Evolutionary conservation across 495 filamentous ascomycete genomes (phyloP), one percentile per base, ranked within the genome.

Genomic region (Podospora bellae-mahoneyi): DNA sequence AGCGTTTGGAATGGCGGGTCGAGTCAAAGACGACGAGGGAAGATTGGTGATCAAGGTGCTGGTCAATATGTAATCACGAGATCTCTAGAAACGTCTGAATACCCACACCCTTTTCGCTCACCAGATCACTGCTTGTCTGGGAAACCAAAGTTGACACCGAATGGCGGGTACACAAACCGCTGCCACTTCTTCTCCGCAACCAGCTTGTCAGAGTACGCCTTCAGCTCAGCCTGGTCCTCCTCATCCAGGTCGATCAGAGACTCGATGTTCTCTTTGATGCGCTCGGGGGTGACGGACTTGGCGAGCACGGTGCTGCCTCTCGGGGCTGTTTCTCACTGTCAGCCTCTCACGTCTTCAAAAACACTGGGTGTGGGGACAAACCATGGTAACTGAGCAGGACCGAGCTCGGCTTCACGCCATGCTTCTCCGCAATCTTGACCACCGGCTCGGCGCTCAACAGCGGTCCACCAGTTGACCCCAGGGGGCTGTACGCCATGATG

Each of bases 391-490:
- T 93, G 70, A 94, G 69, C 70, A 95, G 73, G 26, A 95, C 86
- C 16, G 84, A 79, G 0, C 85, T 84, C 0, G 89, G 82, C 23
- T 81, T 83, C 10, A 91, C 87, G 3, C 82, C 84, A 64, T 87
- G 87, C 83, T 89, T 90, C 78, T 90, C 82, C 10, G 91, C 90
- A 62, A 94, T 83, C 73, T 88, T 86, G 7, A 88, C 79, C 44
- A 93, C 86, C 1, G 86, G 83, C 78, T 88, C 88, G 3, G 89
- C 88, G 34, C 84, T 85, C 75, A 92, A 82, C 59, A 93, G 74
- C 59, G 91, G 91, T 60, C 88, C 87, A 2, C 91, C 92, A 13
- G 91, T 93, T 78, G 89, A 92, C 13, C 92, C 91, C 0, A 93
- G 78, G 18, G 91, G 90, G 69, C 86, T 89, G 77, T 92, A 93